Evolutionary conservation across 1,284 basidiomycete genomes (phyloP).

Genomic region (Hypsizygus ulmarius): DNA sequence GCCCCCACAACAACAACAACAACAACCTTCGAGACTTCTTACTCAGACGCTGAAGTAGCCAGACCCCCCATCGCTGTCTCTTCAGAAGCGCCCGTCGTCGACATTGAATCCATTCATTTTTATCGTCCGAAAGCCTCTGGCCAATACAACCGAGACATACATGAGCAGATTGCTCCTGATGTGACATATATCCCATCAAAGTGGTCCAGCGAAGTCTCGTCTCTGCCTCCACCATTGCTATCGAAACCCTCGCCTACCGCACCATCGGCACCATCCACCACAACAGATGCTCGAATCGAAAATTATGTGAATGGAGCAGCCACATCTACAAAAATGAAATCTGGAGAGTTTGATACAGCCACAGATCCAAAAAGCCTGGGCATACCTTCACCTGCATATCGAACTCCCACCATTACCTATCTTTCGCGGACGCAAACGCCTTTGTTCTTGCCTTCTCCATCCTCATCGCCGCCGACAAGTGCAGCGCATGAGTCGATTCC

Average conservation of each 20-base stretch:
- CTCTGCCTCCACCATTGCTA: constrained; percentile 5
- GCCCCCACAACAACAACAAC: constrained; percentile 2
- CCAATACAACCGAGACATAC: too few species aligned
- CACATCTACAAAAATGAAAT: neutral
- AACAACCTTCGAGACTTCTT: neutral
- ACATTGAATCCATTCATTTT: too few species aligned
- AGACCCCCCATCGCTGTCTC: too few species aligned
- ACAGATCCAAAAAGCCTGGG: too few species aligned
- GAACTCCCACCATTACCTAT: neutral
- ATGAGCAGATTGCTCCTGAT: too few species aligned
- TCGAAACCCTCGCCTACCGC: neutral
- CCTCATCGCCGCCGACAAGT: constrained; percentile 18
- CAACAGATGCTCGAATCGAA: neutral
- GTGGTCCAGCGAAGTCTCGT: neutral
- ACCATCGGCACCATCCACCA: neutral
- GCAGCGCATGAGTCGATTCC: neutral
- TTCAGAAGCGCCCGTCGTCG: too few species aligned
- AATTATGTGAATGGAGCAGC: neutral
- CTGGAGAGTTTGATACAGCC: too few species aligned
- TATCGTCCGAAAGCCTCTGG: too few species aligned
- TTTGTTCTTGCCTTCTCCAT: constrained; percentile 33
- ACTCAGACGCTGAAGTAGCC: too few species aligned
- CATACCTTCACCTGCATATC: neutral
- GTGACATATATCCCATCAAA: too few species aligned
- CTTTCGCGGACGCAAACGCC: constrained; percentile 21